Base-by-base conservation (phyloP, 2,329 filamentous ascomycete genomes). In the Cadophora sp. region DNA sequence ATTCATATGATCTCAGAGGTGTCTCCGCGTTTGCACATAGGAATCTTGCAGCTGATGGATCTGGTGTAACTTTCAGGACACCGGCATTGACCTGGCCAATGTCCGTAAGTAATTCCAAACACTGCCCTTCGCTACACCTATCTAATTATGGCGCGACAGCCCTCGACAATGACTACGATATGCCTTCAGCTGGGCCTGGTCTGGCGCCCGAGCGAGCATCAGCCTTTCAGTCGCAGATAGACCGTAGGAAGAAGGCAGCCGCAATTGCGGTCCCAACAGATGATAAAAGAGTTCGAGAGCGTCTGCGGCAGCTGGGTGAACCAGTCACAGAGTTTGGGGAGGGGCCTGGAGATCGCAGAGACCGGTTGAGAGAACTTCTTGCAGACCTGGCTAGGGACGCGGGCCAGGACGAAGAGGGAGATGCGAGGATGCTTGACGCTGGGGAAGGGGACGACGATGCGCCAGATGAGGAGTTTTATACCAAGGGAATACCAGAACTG, bases 321-420 rank as follows among this genome's bases (percentile, higher is more conserved):
- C 96, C 96, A 13, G 89, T 98, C 64, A 99, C 95, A 0, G 84
- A 98, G 0, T 99, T 99, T 72, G 96, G 94, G 66, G 96, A 99
- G 81, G 93, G 92, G 0, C 90, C 90, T 1, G 89, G 87, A 30
- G 95, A 98, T 74, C 85, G 96, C 67, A 87, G 96, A 81, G 94
- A 97, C 76, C 88, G 96, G 71, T 80, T 99, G 74, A 89, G 96
- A 70, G 91, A 93, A 74, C 82, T 97, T 33, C 82, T 99, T 71
- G 89, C 90, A 2, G 88, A 90, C 61, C 87, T 93, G 71, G 86
- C 88, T 1, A 91, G 94, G 76, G 85, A 87, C 18, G 83, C 81
- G 24, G 78, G 82, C 47, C 82, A 88, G 69, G 83, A 80, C 1
- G 89, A 86, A 62, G 89, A 90, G 72, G 85, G 84, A 51, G 90